Evolutionary conservation across 1,284 basidiomycete species (phyloP).

Genomic region (Pholiota adiposa): DNA sequence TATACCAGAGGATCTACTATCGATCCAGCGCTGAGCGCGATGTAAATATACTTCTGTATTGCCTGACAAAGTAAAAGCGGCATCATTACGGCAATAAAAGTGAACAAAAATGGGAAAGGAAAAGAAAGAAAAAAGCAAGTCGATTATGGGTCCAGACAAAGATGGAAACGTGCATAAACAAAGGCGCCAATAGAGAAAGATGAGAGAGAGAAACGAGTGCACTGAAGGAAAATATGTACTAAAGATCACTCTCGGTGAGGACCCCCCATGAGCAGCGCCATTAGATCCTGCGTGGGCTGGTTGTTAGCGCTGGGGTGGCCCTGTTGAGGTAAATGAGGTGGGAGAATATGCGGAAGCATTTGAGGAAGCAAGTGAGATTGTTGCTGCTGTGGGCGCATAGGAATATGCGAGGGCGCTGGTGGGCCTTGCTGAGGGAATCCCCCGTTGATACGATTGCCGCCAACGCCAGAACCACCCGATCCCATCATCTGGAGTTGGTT

Average conservation of each 20-base stretch:
- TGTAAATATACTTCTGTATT: conserved; percentile 12
- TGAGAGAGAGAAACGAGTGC: conserved; percentile 15
- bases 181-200: conserved; percentile 19
- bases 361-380: conserved; percentile 55
- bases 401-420: conserved; percentile 40
- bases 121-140: conserved; percentile 2
- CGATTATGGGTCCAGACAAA: conserved; percentile 14
- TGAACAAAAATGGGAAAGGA: too few species aligned
- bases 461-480: conserved; percentile 46
- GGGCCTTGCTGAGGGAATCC: conserved; percentile 58
- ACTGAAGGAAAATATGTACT: conserved; percentile 14
- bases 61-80: neutral
- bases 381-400: conserved; percentile 42
- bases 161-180: conserved; percentile 9
- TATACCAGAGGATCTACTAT: conserved; percentile 7
- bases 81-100: conserved; percentile 12
- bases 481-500: conserved; percentile 54
- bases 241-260: conserved; percentile 57
- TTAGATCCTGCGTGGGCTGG: conserved; percentile 71
- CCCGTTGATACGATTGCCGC: conserved; percentile 43
- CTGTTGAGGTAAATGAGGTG: conserved; percentile 67
- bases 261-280: conserved; percentile 80
- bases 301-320: conserved; percentile 48
- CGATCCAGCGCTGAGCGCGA: conserved; percentile 10
- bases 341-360: conserved; percentile 56